These are phyloP conservation scores for Cladosporium sp. DNA, from an alignment of 2,329 filamentous ascomycete genomes.

Conservation along the genomic window DNA sequence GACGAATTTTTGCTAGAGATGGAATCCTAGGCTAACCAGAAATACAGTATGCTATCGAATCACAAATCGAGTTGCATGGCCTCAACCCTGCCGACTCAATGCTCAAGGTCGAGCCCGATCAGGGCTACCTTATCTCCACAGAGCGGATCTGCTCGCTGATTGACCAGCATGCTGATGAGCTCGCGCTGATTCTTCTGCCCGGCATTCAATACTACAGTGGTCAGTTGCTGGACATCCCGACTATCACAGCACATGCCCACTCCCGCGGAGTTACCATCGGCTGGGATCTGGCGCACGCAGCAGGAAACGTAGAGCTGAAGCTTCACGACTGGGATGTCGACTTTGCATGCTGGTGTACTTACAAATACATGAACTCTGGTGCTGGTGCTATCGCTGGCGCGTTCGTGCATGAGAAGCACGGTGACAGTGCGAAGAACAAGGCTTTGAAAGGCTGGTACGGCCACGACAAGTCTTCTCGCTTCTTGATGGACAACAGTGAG, in stretches of 20 bases:
- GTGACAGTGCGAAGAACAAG: constrained; percentile 48
- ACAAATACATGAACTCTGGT: constrained; percentile 90
- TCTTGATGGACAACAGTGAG: constrained; percentile 71
- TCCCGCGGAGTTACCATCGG: constrained; percentile 70
- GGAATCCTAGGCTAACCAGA: neutral
- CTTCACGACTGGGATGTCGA: constrained; percentile 90
- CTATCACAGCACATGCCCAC: constrained; percentile 76
- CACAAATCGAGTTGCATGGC: constrained; percentile 72
- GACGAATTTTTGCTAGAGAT: neutral
- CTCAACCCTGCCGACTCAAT: constrained; percentile 67
- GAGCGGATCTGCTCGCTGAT: constrained; percentile 71
- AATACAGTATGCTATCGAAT: constrained; percentile 75
- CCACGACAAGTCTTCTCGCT: constrained; percentile 71
- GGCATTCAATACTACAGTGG: constrained; percentile 93
- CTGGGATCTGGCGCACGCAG: constrained; percentile 87
- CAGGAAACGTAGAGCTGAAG: constrained; percentile 75
- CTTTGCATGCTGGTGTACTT: constrained; percentile 90
- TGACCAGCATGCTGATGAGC: constrained; percentile 69
- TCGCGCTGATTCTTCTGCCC: constrained; percentile 76
- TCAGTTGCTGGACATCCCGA: constrained; percentile 79
- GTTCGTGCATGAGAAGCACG: constrained; percentile 77
- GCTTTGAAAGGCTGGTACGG: constrained; percentile 81
- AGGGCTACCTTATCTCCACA: constrained; percentile 63
- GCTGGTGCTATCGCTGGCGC: constrained; percentile 77
- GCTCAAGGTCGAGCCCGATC: constrained; percentile 67